phyloP scores from a whole-genome alignment of 2,329 filamentous ascomycete species.

The Neonectria coccinea region DNA sequence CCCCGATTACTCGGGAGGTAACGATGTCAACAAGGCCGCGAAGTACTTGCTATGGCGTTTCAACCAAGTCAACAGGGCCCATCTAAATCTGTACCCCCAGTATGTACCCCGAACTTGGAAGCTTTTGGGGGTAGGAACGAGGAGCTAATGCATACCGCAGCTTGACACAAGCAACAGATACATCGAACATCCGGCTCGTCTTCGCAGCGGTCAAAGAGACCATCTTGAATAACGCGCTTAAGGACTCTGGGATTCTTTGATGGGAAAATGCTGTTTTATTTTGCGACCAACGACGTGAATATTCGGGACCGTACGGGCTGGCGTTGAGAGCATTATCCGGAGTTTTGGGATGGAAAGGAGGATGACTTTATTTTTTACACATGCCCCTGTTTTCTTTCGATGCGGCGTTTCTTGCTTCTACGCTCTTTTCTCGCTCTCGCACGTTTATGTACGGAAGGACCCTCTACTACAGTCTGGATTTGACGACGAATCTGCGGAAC shows the following conservation, averaged over 20 bases:
- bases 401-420: constrained; percentile 33
- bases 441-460: constrained; percentile 27
- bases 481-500: constrained; percentile 27
- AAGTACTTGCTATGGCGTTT: constrained; percentile 99
- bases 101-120: constrained; percentile 60
- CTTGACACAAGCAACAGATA: constrained; percentile 98
- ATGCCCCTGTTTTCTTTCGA: constrained; percentile 36
- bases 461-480: constrained; percentile 25
- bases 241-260: constrained; percentile 96
- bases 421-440: constrained; percentile 30
- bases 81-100: constrained; percentile 98
- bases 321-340: constrained; percentile 46
- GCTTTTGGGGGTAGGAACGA: neutral
- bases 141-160: constrained; percentile 59
- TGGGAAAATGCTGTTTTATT: constrained; percentile 35
- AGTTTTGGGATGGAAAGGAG: constrained; percentile 41
- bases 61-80: constrained; percentile 96
- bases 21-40: constrained; percentile 96
- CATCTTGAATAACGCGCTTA: constrained; percentile 96
- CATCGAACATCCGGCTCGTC: constrained; percentile 96
- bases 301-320: constrained; percentile 39
- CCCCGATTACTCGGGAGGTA: constrained; percentile 96
- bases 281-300: constrained; percentile 39
- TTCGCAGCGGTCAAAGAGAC: constrained; percentile 99
- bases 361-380: constrained; percentile 40